phyloP scores from a whole-genome alignment of 768 basidiomycete species.

The Leccinum sublutescens region DNA sequence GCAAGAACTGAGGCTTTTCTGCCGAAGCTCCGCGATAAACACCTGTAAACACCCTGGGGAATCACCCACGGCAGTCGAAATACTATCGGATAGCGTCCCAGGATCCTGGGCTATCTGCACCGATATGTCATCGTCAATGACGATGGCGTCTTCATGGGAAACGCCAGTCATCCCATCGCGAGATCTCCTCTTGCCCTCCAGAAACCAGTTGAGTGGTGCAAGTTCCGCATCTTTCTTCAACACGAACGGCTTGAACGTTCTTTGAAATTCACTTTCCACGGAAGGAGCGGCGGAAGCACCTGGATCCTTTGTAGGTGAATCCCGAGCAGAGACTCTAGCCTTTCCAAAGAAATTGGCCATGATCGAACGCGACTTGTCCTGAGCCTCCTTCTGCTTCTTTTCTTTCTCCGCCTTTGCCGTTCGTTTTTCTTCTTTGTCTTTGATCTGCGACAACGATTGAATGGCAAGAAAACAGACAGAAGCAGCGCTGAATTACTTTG shows the following conservation, averaged over 20 bases:
- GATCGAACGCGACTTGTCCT: constrained; percentile 69
- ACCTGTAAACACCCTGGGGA: constrained; percentile 13
- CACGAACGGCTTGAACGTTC: constrained; percentile 74
- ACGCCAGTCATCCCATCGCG: constrained; percentile 20
- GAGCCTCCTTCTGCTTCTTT: constrained; percentile 66
- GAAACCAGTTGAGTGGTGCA: constrained; percentile 74
- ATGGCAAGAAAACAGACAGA: neutral
- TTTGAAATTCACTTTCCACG: constrained; percentile 63
- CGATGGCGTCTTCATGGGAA: constrained; percentile 48
- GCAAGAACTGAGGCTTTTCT: constrained; percentile 19
- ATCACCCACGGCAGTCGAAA: neutral
- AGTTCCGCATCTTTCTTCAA: constrained; percentile 71
- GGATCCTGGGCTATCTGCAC: constrained; percentile 8
- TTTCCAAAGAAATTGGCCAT: constrained; percentile 82
- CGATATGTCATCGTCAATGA: constrained; percentile 48
- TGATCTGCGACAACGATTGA: constrained; percentile 47
- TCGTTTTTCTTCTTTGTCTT: constrained; percentile 66
- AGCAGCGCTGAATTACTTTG: constrained; percentile 21
- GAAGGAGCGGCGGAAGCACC: constrained; percentile 34
- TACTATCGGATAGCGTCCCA: constrained; percentile 5
- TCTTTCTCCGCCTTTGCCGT: constrained; percentile 68
- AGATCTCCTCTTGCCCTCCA: constrained; percentile 30
- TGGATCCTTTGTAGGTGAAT: constrained; percentile 25
- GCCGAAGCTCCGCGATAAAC: constrained; percentile 33
- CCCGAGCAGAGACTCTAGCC: constrained; percentile 37